Evolutionary conservation across 192 early-diverging fungal genomes (phyloP), one percentile per base, ranked within the genome.

Genomic region (Backusella sp.): DNA sequence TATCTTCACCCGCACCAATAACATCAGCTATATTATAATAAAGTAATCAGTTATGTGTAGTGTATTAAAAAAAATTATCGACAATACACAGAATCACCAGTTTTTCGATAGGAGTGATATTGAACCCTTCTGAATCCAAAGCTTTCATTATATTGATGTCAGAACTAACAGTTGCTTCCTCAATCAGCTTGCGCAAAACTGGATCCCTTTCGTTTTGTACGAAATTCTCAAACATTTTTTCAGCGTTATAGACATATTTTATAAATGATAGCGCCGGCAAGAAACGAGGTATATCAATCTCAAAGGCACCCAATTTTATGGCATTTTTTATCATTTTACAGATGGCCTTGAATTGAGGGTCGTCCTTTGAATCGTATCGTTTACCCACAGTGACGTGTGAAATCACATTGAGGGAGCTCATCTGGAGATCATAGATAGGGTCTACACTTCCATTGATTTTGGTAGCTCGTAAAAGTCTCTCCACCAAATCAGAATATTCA

Each of bases 1-100:
- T 74, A 23, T 73, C 71, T 73, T 49, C 41, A 32, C 73, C 73
- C 1, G 21, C 59, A 74, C 65, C 26, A 44, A 74, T 32, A 1
- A 68, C 30, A 46, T 67, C 62, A 42, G 59, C 59, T 74, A 52
- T 37, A 59, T 21, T 2, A 41, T 41, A 59, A 35, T 30, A 59
- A 23, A 59, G 23, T 28, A 36, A 37, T 59, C 21, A 21, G 1
- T 35, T 68, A 68, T n/a, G 21, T 14, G 5, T n/a, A 2, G 17
- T 68, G 4, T 37, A 36, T 21, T 2, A 21, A 36, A 46, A 26
- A 21, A 30, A 1, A 12, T 12, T 8, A 11, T 6, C 39, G 7
- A 41, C 39, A 41, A 11, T 70, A 70, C 68, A n/a, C 28, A 37
- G 7, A 28, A 70, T 41, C n/a, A 41, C 68, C 14, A 70, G 23